Conservation (phyloP, 176 grass and related monocot genomes). For the Musa beccarii region DNA sequence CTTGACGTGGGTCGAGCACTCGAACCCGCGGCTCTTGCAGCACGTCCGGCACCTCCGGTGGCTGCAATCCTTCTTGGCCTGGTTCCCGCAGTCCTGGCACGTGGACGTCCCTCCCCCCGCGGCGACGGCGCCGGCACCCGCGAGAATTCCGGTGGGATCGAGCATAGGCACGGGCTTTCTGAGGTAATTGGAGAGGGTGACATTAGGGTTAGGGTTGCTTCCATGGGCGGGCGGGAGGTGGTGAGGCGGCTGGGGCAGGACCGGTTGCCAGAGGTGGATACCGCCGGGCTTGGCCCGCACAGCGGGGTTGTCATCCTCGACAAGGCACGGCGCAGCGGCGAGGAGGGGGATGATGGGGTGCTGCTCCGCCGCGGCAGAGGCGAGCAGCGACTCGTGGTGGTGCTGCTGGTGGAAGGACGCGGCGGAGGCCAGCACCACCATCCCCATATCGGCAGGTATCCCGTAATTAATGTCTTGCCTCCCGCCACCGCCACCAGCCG, state of each 20-base stretch:
- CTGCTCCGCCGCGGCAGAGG: slow-evolving; percentile 2
- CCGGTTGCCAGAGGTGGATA: slow-evolving; percentile 70
- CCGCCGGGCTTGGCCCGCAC: slow-evolving; percentile 13
- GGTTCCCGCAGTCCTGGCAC: slow-evolving; percentile 93
- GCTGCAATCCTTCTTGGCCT: slow-evolving; percentile 91
- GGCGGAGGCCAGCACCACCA: slow-evolving; percentile 50
- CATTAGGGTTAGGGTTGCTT: slow-evolving; percentile 27
- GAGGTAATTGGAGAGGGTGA: slow-evolving; percentile 29
- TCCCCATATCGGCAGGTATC: slow-evolving; percentile 52
- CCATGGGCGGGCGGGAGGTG: background rate
- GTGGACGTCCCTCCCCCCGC: slow-evolving; percentile 28
- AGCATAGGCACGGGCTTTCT: slow-evolving; percentile 44
- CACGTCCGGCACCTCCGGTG: slow-evolving; percentile 90
- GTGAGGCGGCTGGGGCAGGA: slow-evolving; percentile 23
- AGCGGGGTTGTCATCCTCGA: slow-evolving; percentile 19
- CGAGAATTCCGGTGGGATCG: slow-evolving; percentile 29
- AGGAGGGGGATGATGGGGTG: slow-evolving; percentile 64
- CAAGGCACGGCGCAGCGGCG: slow-evolving; percentile 44
- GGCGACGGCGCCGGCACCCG: background rate
- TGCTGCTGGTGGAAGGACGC: slow-evolving; percentile 44
- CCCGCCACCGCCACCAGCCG: slow-evolving; percentile 16
- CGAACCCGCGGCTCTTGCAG: slow-evolving; percentile 89
- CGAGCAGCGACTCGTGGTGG: slow-evolving; percentile 38
- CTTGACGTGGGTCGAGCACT: slow-evolving; percentile 74
- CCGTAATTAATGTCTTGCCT: slow-evolving; percentile 49